Evolutionary conservation across 805 yeast species (phyloP), one percentile per base, ranked within the genome.

Genomic region (Pichia phayaonensis): DNA sequence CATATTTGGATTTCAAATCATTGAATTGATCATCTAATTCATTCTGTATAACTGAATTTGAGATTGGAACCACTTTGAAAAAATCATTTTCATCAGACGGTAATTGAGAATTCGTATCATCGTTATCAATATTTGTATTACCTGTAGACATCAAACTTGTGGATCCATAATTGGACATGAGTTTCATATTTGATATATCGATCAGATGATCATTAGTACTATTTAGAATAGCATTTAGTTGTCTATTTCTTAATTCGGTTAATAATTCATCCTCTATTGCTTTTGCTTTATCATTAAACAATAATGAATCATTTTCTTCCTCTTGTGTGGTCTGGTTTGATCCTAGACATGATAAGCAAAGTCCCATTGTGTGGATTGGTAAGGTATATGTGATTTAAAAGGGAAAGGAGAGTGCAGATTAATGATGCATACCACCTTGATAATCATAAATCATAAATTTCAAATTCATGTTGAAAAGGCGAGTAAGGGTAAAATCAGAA

Each of bases 151-250:
- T n/a, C 4, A 8, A n/a, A 1, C 22, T 20, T 15, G 15, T 39
- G 4, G 45, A 34, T 8, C 47, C 50, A 43, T 50, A 39, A 16
- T 40, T 44, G 7, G 50, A 42, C 44, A 45, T 44, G 10, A 41
- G 23, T 34, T 51, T 53, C 42, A 62, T 59, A 20, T 54, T 57
- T 1, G 64, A 51, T 29, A 62, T 52, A 49, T 65, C 68, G n/a
- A 64, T 62, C 18, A 66, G 52, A 48, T 63, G 61, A 31, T 67
- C 70, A 48, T 65, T 67, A 7, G 71, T 65, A 18, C 66, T 57
- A 47, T 64, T 64, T 18, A 67, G 54, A 29, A 67, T 67, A 41
- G 59, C 60, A 46, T 63, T 60, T 47, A 67, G 56, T 43, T 65
- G 67, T 39, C 60, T 64, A 45, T 67, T 64, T 40, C 71, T 58